Conservation (phyloP, 495 filamentous ascomycete genomes). For the Neurospora cerealis region DNA sequence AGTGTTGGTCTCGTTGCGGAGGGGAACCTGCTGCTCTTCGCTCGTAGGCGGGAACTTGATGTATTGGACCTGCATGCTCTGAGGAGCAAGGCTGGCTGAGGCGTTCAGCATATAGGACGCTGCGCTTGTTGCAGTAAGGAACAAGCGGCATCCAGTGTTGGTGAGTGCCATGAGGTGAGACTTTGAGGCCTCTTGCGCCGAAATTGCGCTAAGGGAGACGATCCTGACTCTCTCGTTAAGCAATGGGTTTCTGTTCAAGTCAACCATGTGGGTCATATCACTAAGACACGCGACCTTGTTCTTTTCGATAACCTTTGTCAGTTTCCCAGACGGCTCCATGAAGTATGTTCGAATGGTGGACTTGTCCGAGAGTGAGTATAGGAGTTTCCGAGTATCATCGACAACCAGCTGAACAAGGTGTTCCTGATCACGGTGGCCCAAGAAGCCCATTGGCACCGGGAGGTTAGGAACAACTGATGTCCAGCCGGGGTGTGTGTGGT, state of each 20-base stretch:
- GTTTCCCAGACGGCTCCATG: slow-evolving; percentile 46
- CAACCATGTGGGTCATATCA: slow-evolving; percentile 71
- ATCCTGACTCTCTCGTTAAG: slow-evolving; percentile 59
- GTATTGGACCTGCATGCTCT: slow-evolving; percentile 93
- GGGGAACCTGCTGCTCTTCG: slow-evolving; percentile 7
- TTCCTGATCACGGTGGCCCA: slow-evolving; percentile 36
- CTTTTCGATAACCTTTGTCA: slow-evolving; percentile 47
- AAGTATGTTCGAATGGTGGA: slow-evolving; percentile 84
- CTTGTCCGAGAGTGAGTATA: slow-evolving; percentile 81
- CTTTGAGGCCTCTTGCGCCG: slow-evolving; percentile 67
- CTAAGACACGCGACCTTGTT: slow-evolving; percentile 41
- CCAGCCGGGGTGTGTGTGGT: slow-evolving; percentile 73
- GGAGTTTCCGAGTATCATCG: slow-evolving; percentile 75
- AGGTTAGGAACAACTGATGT: slow-evolving; percentile 55
- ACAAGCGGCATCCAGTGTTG: slow-evolving; percentile 81
- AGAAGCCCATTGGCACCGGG: slow-evolving; percentile 19
- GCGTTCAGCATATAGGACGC: slow-evolving; percentile 55
- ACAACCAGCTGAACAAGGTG: slow-evolving; percentile 65
- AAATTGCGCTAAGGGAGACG: slow-evolving; percentile 75
- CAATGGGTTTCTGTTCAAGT: slow-evolving; percentile 45
- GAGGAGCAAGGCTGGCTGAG: slow-evolving; percentile 56
- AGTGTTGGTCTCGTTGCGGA: slow-evolving; percentile 15
- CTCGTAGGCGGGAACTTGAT: slow-evolving; percentile 71
- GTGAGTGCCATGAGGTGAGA: slow-evolving; percentile 87
- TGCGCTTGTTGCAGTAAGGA: slow-evolving; percentile 78